A percentile compares a stretch with the other conserved stretches of the same genome.
Conservation (phyloP, 805 yeast species). For the Ogataea dorogensis region DNA sequence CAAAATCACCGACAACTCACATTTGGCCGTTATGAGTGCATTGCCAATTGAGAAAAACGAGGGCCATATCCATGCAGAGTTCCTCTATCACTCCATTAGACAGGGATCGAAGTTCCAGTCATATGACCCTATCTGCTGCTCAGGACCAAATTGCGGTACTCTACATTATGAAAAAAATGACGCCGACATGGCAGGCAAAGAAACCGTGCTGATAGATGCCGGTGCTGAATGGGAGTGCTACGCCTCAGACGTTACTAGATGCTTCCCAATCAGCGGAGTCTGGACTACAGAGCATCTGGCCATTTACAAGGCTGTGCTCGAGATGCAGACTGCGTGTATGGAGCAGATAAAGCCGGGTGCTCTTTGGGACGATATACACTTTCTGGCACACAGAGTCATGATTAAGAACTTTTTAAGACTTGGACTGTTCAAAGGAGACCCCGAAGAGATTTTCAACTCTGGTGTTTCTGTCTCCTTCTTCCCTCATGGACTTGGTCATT, state of each 20-base stretch:
- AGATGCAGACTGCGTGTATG: constrained; percentile 80
- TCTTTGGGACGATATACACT: constrained; percentile 81
- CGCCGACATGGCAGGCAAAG: constrained; percentile 53
- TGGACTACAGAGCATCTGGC: constrained; percentile 87
- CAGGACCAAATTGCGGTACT: constrained; percentile 89
- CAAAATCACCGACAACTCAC: constrained; percentile 82
- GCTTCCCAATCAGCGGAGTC: constrained; percentile 88
- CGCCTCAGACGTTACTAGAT: constrained; percentile 91
- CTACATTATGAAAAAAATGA: constrained; percentile 88
- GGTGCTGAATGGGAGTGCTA: constrained; percentile 97
- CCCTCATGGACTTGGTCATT: constrained; percentile 96
- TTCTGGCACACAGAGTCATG: constrained; percentile 74
- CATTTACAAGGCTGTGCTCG: constrained; percentile 73
- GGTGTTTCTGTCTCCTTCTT: constrained; percentile 75
- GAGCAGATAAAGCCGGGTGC: constrained; percentile 76
- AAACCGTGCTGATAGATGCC: constrained; percentile 83
- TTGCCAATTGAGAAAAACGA: constrained; percentile 84
- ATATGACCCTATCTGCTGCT: constrained; percentile 94
- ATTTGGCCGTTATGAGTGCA: constrained; percentile 90
- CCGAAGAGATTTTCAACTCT: constrained; percentile 66
- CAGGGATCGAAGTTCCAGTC: constrained; percentile 90
- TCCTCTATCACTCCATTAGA: constrained; percentile 86
- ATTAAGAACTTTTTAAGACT: constrained; percentile 67
- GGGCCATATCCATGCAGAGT: constrained; percentile 93
- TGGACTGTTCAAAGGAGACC: constrained; percentile 65